Conservation (phyloP, 2,329 filamentous ascomycete species). For the Fusarium multiceps region DNA sequence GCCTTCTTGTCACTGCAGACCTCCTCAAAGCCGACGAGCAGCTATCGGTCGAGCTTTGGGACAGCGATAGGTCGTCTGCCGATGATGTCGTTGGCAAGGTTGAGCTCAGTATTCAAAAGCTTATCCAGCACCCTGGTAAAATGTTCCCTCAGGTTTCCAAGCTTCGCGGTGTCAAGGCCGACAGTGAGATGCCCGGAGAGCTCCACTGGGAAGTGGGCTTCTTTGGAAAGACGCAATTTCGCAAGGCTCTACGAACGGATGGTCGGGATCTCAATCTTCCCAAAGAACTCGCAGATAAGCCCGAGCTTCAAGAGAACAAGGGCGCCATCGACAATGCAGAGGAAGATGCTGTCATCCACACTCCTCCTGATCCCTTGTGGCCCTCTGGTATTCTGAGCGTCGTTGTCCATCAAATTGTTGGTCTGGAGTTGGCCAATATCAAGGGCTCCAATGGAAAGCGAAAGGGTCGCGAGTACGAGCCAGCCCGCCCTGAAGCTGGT, state of each 20-base stretch:
- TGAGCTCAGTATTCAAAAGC: slow-evolving; percentile 91
- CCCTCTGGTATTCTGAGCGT: slow-evolving; percentile 89
- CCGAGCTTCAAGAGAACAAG: slow-evolving; percentile 86
- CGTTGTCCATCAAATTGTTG: slow-evolving; percentile 94
- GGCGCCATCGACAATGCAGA: slow-evolving; percentile 75
- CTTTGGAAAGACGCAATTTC: slow-evolving; percentile 90
- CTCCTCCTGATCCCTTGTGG: slow-evolving; percentile 95
- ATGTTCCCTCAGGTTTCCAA: slow-evolving; percentile 93
- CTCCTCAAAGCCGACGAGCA: slow-evolving; percentile 94
- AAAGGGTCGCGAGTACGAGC: slow-evolving; percentile 88
- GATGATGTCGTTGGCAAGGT: slow-evolving; percentile 97
- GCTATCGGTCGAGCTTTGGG: slow-evolving; percentile 94
- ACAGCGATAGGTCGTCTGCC: slow-evolving; percentile 90
- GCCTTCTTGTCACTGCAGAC: slow-evolving; percentile 86
- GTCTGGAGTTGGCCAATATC: slow-evolving; percentile 90
- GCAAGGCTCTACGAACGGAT: slow-evolving; percentile 84
- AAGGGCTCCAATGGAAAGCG: slow-evolving; percentile 85
- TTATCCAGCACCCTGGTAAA: slow-evolving; percentile 90
- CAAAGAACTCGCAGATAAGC: slow-evolving; percentile 75
- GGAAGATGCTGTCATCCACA: slow-evolving; percentile 88
- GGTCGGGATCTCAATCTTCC: slow-evolving; percentile 85
- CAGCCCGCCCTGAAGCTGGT: slow-evolving; percentile 82
- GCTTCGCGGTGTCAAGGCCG: slow-evolving; percentile 83
- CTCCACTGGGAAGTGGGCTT: slow-evolving; percentile 97
- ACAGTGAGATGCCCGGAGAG: slow-evolving; percentile 90